Evolutionary conservation across 2,329 filamentous ascomycete species (phyloP), one percentile per base, ranked within the genome.

Genomic region (Sporothrix sp.): DNA sequence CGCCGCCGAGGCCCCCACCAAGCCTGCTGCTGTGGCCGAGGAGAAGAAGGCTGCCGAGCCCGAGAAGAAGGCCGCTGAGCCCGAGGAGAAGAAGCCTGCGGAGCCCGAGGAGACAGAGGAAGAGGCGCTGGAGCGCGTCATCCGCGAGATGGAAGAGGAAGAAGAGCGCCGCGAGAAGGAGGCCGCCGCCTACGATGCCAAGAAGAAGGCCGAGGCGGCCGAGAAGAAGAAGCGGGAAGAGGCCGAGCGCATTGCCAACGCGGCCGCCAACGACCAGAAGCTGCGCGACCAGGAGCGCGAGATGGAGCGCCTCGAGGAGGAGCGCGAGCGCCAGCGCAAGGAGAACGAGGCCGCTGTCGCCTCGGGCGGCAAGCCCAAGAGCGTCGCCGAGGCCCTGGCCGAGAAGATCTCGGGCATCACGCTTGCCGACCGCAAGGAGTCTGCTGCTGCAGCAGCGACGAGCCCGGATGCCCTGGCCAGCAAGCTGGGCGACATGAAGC

Each of bases 241-340:
- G 6, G 25, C 25, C 25, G 25, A 28, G 25, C 5, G 10, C 25
- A 28, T 28, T 28, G 25, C 51, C 10, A 52, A 36, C 13, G 51
- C 57, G 0, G 55, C 53, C 2, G 55, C 56, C 18, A 59, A 59
- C 48, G 58, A 60, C 51, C 46, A 21, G 52, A 84, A 82, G 67
- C 77, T 89, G 53, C 79, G 77, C 18, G 85, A 89, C 65, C 77
- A 82, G 55, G 85, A 87, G 63, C 75, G 76, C 18, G 84, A 85
- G 67, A 84, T 82, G 74, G 82, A 84, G 60, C 80, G 79, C 54
- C 68, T 85, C 1, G 85, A 88, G 62, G 84, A 87, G 66, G 84
- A 82, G 65, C 77, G 76, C 59, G 81, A 82, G 63, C 73, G 71
- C 50, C 75, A 75, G 61, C 75, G 76, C 44, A 66, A 67, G 48